A percentile compares a stretch with the other conserved stretches of the same genome.
phyloP scores from a whole-genome alignment of 2,329 filamentous ascomycete species.

The Ceratocystis diversiconidia region DNA sequence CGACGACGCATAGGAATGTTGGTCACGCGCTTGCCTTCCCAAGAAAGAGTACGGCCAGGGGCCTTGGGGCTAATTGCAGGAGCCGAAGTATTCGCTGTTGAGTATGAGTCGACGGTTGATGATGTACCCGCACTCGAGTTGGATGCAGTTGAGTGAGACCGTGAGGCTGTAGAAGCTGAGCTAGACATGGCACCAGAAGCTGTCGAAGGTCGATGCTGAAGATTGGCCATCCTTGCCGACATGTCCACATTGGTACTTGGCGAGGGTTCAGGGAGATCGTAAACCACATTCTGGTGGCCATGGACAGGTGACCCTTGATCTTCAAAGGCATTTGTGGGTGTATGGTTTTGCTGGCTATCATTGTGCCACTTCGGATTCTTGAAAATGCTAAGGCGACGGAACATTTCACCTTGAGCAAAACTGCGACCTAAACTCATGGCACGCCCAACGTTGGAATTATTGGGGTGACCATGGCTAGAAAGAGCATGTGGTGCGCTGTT shows the following conservation, averaged over 20 bases:
- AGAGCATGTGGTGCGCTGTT: constrained; percentile 12
- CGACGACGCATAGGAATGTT: constrained; percentile 3
- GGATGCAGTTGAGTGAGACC: constrained; percentile 16
- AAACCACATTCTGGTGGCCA: neutral
- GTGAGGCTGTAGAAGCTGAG: constrained; percentile 10
- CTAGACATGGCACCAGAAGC: constrained; percentile 10
- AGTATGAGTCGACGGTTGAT: constrained; percentile 12
- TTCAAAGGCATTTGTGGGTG: neutral
- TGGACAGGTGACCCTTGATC: neutral
- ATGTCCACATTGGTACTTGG: neutral
- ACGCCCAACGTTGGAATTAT: constrained; percentile 13
- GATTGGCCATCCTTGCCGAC: neutral
- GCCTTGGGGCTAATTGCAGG: constrained; percentile 3
- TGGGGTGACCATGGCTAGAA: constrained; percentile 7
- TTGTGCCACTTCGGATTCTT: constrained; percentile 11
- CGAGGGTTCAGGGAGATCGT: neutral
- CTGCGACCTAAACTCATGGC: constrained; percentile 16
- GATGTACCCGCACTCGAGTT: constrained; percentile 13
- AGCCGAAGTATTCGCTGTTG: constrained; percentile 13
- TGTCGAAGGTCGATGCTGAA: constrained; percentile 11
- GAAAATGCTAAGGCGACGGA: constrained; percentile 16
- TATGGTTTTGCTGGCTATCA: neutral
- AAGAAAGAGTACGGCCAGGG: neutral
- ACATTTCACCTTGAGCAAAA: constrained; percentile 17
- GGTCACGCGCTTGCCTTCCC: neutral